phyloP scores from a whole-genome alignment of 768 basidiomycete genomes.

The Pleurotus platypus region DNA sequence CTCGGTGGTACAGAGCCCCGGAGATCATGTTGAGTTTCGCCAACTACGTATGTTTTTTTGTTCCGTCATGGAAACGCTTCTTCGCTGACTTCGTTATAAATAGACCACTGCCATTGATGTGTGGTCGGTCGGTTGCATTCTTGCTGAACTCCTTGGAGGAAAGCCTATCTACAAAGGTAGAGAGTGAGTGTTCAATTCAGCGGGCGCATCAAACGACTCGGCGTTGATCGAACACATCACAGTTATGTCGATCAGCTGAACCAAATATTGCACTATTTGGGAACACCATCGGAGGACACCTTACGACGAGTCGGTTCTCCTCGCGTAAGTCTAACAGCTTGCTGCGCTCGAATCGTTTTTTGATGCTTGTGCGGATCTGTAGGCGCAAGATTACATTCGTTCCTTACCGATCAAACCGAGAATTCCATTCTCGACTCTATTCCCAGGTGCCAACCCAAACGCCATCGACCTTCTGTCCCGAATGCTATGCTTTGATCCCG shows the following conservation, averaged over 20 bases:
- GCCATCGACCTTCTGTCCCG: slow-evolving; percentile 91
- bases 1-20: slow-evolving; percentile 96
- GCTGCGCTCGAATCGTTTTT: slow-evolving; percentile 2
- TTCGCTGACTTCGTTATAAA: slow-evolving; percentile 6
- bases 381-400: slow-evolving; percentile 98
- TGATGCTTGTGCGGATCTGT: slow-evolving; percentile 3
- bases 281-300: slow-evolving; percentile 95
- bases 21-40: slow-evolving; percentile 99
- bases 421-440: slow-evolving; percentile 87
- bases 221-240: slow-evolving; percentile 8
- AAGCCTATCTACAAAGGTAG: slow-evolving; percentile 97
- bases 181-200: slow-evolving; percentile 58
- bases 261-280: slow-evolving; percentile 97
- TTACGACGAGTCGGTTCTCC: slow-evolving; percentile 95
- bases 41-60: slow-evolving; percentile 67
- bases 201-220: neutral
- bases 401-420: slow-evolving; percentile 96
- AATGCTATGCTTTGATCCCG: slow-evolving; percentile 94
- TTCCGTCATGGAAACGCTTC: slow-evolving; percentile 11
- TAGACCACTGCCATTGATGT: slow-evolving; percentile 91
- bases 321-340: slow-evolving; percentile 48
- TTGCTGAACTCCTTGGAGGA: slow-evolving; percentile 88
- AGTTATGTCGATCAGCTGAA: slow-evolving; percentile 99
- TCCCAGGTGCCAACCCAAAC: slow-evolving; percentile 90
- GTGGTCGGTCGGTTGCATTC: slow-evolving; percentile 95